Percentiles rank a stretch among this genome's conserved stretches.
Conservation (phyloP, 2,329 filamentous ascomycete species). For the Aspergillus chevalieri region DNA sequence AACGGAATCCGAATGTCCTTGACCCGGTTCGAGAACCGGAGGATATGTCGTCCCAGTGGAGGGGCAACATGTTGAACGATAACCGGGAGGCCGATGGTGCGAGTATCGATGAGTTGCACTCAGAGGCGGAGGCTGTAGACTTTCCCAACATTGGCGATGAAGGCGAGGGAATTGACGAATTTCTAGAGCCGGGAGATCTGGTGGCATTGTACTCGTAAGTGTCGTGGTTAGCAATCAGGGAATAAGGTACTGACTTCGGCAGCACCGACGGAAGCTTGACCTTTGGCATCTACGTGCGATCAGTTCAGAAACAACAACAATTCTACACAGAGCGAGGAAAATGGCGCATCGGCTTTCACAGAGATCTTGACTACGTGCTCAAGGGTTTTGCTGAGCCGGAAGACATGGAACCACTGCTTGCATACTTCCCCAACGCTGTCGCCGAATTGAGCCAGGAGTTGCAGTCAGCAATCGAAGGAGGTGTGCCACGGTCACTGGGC, state of each 20-base stretch:
- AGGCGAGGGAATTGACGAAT: constrained; percentile 21
- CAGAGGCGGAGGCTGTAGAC: constrained; percentile 20
- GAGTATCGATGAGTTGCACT: constrained; percentile 19
- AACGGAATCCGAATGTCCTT: constrained; percentile 20
- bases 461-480: constrained; percentile 35
- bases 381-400: constrained; percentile 43
- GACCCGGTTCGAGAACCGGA: constrained; percentile 24
- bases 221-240: neutral
- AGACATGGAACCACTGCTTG: constrained; percentile 42
- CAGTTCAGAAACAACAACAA: constrained; percentile 36
- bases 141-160: constrained; percentile 24
- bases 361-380: constrained; percentile 44
- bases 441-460: constrained; percentile 23
- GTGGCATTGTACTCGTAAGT: constrained; percentile 31
- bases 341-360: constrained; percentile 35
- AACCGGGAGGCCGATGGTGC: constrained; percentile 20
- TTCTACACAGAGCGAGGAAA: constrained; percentile 40
- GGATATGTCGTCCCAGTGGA: constrained; percentile 11
- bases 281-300: constrained; percentile 37
- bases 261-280: constrained; percentile 19
- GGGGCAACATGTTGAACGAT: constrained; percentile 32
- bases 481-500: constrained; percentile 34
- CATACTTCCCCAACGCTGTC: constrained; percentile 43
- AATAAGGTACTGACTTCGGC: too few relatives aligned
- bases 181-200: constrained; percentile 37